A percentile compares a stretch with the other conserved stretches of the same genome.
Evolutionary conservation across 805 yeast species (phyloP).

Genomic region (Kodamaea kaohsiungensis): DNA sequence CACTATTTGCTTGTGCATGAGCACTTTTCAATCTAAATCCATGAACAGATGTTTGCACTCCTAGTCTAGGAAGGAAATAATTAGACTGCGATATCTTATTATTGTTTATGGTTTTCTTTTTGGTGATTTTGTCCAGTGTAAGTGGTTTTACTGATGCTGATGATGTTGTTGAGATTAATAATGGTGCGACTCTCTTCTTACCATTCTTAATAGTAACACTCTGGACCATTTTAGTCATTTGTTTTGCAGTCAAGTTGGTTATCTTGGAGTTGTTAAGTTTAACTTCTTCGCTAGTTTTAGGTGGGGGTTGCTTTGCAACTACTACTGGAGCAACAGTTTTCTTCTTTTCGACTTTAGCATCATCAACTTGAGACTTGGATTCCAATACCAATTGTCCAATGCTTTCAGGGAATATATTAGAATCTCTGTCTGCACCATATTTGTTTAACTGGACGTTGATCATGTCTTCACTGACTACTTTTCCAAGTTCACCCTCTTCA

Average conservation of each 20-base stretch:
- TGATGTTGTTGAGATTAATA: constrained; percentile 53
- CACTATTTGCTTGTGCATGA: constrained; percentile 13
- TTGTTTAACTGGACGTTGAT: constrained; percentile 71
- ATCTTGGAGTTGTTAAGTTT: neutral
- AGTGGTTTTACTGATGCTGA: constrained; percentile 13
- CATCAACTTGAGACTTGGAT: constrained; percentile 40
- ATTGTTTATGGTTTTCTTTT: constrained; percentile 23
- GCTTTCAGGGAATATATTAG: constrained; percentile 84
- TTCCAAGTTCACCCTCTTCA: constrained; percentile 64
- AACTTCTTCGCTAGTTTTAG: neutral
- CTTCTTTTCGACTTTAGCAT: neutral
- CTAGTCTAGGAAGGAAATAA: constrained; percentile 59
- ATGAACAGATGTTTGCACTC: constrained; percentile 63
- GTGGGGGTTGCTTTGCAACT: neutral
- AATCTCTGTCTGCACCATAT: constrained; percentile 87
- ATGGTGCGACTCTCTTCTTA: constrained; percentile 72
- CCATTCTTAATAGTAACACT: constrained; percentile 72
- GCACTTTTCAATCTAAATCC: constrained; percentile 42
- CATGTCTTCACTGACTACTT: constrained; percentile 59
- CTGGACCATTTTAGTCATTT: constrained; percentile 24
- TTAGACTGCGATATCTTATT: constrained; percentile 45
- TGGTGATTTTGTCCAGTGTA: constrained; percentile 13
- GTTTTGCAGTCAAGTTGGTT: constrained; percentile 11
- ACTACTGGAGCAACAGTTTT: constrained; percentile 1
- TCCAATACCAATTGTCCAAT: constrained; percentile 75